These are phyloP conservation scores for Phoenix roebelenii DNA, from an alignment of 176 grass and related monocot species.

Conservation along the genomic window DNA sequence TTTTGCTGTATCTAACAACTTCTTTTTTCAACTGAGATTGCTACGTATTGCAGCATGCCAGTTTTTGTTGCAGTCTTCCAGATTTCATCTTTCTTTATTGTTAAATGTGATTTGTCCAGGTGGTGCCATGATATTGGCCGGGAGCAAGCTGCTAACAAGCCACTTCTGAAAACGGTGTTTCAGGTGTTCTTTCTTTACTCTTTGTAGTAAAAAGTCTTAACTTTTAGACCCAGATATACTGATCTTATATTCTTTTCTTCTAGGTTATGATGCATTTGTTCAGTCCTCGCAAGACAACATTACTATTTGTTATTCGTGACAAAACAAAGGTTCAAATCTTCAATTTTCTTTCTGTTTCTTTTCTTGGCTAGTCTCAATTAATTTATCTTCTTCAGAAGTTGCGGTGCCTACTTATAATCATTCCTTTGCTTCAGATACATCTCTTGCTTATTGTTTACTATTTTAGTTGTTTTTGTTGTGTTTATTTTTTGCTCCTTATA, in stretches of 20 bases:
- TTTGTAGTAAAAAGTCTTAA: not conserved
- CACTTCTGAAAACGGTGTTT: constrained; percentile 75
- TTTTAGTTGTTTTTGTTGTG: constrained; percentile 23
- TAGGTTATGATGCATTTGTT: constrained; percentile 74
- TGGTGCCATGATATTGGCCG: constrained; percentile 93
- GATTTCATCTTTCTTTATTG: not conserved
- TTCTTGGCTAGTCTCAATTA: too few relatives aligned
- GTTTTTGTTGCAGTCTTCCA: constrained; percentile 7
- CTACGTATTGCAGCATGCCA: too few relatives aligned
- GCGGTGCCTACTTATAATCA: too few relatives aligned
- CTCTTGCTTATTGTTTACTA: not conserved
- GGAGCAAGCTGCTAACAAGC: constrained; percentile 70
- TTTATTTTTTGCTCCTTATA: constrained; percentile 15
- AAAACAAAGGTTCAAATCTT: constrained; percentile 59
- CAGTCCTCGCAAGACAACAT: constrained; percentile 46
- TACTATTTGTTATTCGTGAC: constrained; percentile 76
- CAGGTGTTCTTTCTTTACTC: constrained; percentile 28
- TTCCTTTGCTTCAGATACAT: too few relatives aligned
- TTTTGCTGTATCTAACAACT: too few relatives aligned
- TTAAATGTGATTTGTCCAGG: constrained; percentile 24
- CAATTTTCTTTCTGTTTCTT: too few relatives aligned
- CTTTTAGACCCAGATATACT: constrained; percentile 3
- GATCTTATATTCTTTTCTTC: constrained; percentile 12
- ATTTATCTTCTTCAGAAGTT: too few relatives aligned
- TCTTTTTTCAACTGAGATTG: too few relatives aligned